Conservation (phyloP, 805 yeast genomes). For the Kuraishia cidri region DNA sequence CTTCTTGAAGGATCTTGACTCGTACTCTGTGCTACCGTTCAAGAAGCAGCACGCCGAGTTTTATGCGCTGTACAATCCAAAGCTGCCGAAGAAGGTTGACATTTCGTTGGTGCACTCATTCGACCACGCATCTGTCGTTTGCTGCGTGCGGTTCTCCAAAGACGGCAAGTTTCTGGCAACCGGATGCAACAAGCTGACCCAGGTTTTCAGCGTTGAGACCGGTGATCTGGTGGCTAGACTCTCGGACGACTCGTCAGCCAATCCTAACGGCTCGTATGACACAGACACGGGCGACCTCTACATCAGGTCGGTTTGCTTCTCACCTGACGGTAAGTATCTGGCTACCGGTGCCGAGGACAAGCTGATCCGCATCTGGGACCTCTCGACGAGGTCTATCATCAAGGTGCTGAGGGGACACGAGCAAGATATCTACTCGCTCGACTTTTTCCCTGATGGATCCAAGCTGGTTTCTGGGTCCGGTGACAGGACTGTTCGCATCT, state of each 20-base stretch:
- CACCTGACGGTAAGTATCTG: constrained; percentile 87
- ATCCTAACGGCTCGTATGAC: constrained; percentile 32
- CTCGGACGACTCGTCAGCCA: constrained; percentile 63
- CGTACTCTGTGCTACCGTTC: constrained; percentile 64
- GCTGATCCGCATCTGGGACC: constrained; percentile 93
- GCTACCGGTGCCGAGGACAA: constrained; percentile 94
- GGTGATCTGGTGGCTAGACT: constrained; percentile 85
- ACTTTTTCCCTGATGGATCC: constrained; percentile 90
- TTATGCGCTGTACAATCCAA: constrained; percentile 85
- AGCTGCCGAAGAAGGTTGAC: constrained; percentile 66
- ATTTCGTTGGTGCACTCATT: constrained; percentile 84
- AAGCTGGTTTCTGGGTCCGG: constrained; percentile 94
- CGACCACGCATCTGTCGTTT: constrained; percentile 90
- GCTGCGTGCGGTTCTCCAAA: constrained; percentile 88
- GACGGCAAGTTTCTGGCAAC: constrained; percentile 93
- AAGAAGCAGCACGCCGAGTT: constrained; percentile 81
- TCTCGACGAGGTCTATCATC: constrained; percentile 75
- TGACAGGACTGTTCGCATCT: constrained; percentile 90
- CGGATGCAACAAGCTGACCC: constrained; percentile 94
- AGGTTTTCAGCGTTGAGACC: constrained; percentile 85
- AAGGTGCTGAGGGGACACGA: constrained; percentile 89
- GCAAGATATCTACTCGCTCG: constrained; percentile 94
- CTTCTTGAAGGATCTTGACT: constrained; percentile 73
- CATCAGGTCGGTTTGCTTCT: constrained; percentile 91
- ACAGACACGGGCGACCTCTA: constrained; percentile 76